Base-by-base conservation (phyloP, 2,329 filamentous ascomycete genomes). In the Fusarium scirpi region DNA sequence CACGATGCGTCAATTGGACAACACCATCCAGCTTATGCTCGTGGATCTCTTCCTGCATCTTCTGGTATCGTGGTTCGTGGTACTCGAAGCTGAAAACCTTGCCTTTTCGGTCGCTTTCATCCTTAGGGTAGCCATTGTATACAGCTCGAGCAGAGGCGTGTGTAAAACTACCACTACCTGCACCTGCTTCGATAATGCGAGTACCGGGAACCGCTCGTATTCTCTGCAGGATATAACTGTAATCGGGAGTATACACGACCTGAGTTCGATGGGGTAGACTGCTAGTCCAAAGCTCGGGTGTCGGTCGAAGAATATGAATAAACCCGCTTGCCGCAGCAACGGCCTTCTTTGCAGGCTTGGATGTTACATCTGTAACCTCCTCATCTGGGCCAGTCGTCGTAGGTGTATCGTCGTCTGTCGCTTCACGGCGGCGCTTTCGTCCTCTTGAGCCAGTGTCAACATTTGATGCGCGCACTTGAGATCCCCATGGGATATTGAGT, bases 361-460 rank as follows among this genome's bases (percentile, higher is more conserved):
- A 82, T 80, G 34, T 78, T 77, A 47, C 63, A 18, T 69, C 65
- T 20, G 72, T 75, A 16, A 75, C 75, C 34, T 78, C 78, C 3
- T 82, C 79, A 22, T 82, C 81, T 11, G 74, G 78, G 38, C 74
- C 79, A 61, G 73, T 75, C 18, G 72, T 76, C 57, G 70, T 77
- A 24, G 76, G 79, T 65, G 62, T 80, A 76, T 84, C 84, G 65
- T 87, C 86, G 44, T 80, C 82, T 25, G 78, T 78, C 8, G 77
- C 79, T 56, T 83, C 82, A 18, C 83, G 79, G 78, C 90, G 90
- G 58, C 87, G 84, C 80, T 91, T 91, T 54, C 92, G 87, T 34
- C 94, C 94, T 74, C 94, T 86, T n/a, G 94, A 96, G 15, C 94
- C 94, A 0, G 94, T 98, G 76, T 98, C 93, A 60, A 98, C 94